Evolutionary conservation across 2,329 filamentous ascomycete species (phyloP).

Genomic region (Neocucurbitaria cava): DNA sequence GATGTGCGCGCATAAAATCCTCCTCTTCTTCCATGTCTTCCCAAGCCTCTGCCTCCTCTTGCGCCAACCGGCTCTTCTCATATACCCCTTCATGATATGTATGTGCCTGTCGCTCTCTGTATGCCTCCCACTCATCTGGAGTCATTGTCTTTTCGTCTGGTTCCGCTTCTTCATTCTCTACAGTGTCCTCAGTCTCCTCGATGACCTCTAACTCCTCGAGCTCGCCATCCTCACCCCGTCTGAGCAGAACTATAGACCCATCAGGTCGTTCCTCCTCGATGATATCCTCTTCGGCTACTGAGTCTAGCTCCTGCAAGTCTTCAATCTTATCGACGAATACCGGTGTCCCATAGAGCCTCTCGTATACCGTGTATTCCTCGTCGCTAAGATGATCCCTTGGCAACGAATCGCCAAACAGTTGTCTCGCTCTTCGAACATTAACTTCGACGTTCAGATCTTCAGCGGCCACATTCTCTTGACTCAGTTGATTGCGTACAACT

Average conservation of each 20-base stretch:
- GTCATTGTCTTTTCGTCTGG: constrained; percentile 32
- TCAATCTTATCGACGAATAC: constrained; percentile 67
- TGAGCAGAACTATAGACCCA: constrained; percentile 55
- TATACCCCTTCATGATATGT: constrained; percentile 45
- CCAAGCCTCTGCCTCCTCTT: constrained; percentile 51
- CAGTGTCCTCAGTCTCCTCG: constrained; percentile 37
- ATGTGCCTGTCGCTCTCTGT: constrained; percentile 42
- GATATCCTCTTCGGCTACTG: constrained; percentile 57
- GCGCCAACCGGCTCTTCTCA: constrained; percentile 53
- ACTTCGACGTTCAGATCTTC: constrained; percentile 59
- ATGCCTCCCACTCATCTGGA: constrained; percentile 41
- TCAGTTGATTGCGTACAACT: constrained; percentile 14
- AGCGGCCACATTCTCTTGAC: constrained; percentile 9
- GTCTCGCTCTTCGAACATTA: constrained; percentile 73
- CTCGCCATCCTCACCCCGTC: constrained; percentile 62
- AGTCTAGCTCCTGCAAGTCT: constrained; percentile 49
- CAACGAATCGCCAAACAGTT: constrained; percentile 77
- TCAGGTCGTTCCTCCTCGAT: constrained; percentile 38
- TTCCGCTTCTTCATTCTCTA: constrained; percentile 42
- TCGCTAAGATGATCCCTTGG: constrained; percentile 73
- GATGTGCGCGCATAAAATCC: constrained; percentile 70
- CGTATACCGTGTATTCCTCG: constrained; percentile 77
- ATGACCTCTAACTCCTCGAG: constrained; percentile 65
- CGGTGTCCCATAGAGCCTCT: constrained; percentile 80
- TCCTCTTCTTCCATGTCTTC: constrained; percentile 38